Evolutionary conservation across 192 early-diverging fungal species (phyloP).

Genomic region (Backusella australiensis): DNA sequence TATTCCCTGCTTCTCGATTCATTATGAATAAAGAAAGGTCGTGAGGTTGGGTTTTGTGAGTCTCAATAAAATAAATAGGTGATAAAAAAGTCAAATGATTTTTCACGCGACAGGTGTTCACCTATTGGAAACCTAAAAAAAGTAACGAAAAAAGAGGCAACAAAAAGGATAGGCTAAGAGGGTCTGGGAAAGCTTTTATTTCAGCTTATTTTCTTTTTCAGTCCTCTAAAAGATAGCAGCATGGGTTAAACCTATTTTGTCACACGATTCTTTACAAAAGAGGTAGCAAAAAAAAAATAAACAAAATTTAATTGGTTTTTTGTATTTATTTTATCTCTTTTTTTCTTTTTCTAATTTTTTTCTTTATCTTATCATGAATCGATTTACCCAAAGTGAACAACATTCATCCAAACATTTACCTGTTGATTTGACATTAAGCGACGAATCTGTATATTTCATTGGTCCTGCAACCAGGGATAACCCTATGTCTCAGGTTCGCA

Average conservation of each 20-base stretch:
- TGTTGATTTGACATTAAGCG: constrained; percentile 11
- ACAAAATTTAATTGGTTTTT: constrained; percentile 10
- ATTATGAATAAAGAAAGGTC: background rate
- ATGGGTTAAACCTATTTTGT: constrained; percentile 2
- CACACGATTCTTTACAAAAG: background rate
- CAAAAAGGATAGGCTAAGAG: background rate
- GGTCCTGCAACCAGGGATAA: constrained; percentile 35
- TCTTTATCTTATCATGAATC: constrained; percentile 5
- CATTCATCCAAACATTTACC: constrained; percentile 9
- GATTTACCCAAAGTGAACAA: background rate
- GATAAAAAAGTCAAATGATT: background rate
- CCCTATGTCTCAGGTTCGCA: constrained; percentile 30
- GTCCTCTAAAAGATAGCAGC: background rate
- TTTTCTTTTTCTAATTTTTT: background rate
- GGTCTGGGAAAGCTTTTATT: background rate
- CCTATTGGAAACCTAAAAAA: background rate
- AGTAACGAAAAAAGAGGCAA: background rate
- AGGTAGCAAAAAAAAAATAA: background rate
- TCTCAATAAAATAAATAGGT: background rate
- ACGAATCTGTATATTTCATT: constrained; percentile 29
- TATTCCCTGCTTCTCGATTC: background rate
- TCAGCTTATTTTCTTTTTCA: background rate
- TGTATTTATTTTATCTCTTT: background rate
- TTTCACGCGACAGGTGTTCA: background rate
- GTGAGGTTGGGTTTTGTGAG: background rate